A percentile compares a stretch with the other conserved stretches of the same genome.
These are phyloP conservation scores for Rhypophila decipiens DNA, from an alignment of 495 filamentous ascomycete genomes.

Conservation along the genomic window DNA sequence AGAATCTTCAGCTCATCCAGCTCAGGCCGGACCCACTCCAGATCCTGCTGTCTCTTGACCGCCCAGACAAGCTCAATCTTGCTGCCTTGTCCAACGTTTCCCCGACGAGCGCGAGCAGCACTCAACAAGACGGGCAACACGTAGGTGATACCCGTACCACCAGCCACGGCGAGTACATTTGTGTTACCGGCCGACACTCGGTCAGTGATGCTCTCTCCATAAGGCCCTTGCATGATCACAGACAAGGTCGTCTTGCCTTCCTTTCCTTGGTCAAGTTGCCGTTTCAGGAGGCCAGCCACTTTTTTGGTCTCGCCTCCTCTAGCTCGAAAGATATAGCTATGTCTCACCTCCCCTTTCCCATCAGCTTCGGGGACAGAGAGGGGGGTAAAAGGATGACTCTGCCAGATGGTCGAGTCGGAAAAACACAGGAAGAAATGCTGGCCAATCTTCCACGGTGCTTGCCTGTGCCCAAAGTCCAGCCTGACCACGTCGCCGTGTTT, in stretches of 20 bases:
- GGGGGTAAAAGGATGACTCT: conserved; percentile 64
- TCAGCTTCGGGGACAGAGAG: conserved; percentile 38
- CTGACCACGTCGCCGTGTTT: conserved; percentile 49
- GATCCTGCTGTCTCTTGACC: conserved; percentile 45
- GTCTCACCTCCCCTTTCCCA: conserved; percentile 29
- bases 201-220: conserved; percentile 46
- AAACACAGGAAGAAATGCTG: conserved; percentile 65
- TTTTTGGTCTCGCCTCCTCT: conserved; percentile 55
- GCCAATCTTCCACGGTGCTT: conserved; percentile 40
- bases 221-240: conserved; percentile 52
- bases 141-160: conserved; percentile 60
- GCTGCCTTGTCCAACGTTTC: conserved; percentile 21
- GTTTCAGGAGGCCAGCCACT: conserved; percentile 37
- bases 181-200: conserved; percentile 30
- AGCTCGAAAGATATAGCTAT: conserved; percentile 57
- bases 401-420: conserved; percentile 52
- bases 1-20: conserved; percentile 37
- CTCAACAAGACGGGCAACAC: conserved; percentile 50
- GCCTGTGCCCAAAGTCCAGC: conserved; percentile 50
- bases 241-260: conserved; percentile 27
- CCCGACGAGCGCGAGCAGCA: too few species aligned
- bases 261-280: conserved; percentile 14
- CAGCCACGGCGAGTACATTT: conserved; percentile 57
- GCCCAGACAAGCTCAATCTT: conserved; percentile 57
- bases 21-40: conserved; percentile 52